Evolutionary conservation across 2,329 filamentous ascomycete species (phyloP).

Genomic region (Neopestalotiopsis clavispora): DNA sequence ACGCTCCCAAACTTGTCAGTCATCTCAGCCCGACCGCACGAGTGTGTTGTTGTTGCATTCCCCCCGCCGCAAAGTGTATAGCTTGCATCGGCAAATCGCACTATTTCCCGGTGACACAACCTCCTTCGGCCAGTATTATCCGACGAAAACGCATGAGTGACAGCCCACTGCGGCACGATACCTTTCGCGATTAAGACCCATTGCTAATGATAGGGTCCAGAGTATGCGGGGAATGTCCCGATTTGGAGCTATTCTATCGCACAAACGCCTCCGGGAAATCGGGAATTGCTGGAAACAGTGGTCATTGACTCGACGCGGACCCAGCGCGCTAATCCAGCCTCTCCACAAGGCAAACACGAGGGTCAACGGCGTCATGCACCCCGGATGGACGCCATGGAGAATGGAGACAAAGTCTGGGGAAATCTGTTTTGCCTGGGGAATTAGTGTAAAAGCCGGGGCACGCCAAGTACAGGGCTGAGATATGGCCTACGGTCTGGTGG

Average conservation of each 20-base stretch:
- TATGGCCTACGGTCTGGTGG: not conserved
- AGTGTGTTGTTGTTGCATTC: not conserved
- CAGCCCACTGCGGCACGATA: not conserved
- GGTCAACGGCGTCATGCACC: not conserved
- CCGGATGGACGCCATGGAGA: not conserved
- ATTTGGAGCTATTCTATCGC: not conserved
- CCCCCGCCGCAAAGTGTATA: not conserved
- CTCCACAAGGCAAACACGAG: not conserved
- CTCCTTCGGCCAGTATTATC: not conserved
- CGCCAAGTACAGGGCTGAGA: not conserved
- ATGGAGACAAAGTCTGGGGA: not conserved
- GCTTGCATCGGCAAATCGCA: not conserved
- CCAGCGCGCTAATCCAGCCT: not conserved
- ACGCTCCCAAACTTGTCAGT: not conserved
- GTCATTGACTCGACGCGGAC: not conserved
- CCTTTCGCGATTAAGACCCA: not conserved
- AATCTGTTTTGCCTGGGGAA: not conserved
- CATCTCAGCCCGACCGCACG: not conserved
- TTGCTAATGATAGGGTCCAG: not conserved
- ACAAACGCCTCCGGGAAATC: not conserved
- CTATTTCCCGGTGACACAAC: not conserved
- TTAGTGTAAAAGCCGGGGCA: not conserved
- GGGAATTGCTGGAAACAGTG: not conserved
- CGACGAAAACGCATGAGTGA: not conserved
- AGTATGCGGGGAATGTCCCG: not conserved